Evolutionary conservation across 495 filamentous ascomycete genomes (phyloP).

Genomic region (Tuber indicum): DNA sequence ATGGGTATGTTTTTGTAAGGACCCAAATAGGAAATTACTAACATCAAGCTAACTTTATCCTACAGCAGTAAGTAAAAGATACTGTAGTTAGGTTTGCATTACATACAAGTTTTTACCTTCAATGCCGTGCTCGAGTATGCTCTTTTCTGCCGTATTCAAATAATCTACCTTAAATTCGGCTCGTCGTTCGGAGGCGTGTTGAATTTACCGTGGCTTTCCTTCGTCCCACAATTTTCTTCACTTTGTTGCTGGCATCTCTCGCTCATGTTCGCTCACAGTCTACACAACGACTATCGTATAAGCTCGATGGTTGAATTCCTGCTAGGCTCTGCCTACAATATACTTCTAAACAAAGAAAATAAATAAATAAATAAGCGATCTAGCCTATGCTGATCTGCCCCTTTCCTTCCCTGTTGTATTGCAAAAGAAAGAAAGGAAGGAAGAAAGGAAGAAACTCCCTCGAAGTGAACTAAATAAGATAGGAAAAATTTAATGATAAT

Average conservation of each 20-base stretch:
- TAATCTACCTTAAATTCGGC: no score
- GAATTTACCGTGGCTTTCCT: no score
- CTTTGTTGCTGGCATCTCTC: conserved; percentile 25
- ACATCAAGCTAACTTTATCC: no score
- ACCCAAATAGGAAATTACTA: no score
- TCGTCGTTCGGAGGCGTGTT: no score
- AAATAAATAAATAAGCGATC: neutral
- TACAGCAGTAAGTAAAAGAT: no score
- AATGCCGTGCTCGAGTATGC: no score
- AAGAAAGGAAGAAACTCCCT: neutral
- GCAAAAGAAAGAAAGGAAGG: neutral
- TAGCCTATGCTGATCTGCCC: neutral
- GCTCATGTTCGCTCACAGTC: conserved; percentile 18
- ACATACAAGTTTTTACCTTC: no score
- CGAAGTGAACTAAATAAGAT: neutral
- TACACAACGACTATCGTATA: neutral
- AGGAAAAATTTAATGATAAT: conserved; percentile 8
- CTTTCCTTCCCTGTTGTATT: neutral
- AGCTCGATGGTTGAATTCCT: neutral
- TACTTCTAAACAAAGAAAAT: neutral
- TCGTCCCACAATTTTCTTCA: no score
- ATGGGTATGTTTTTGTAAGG: no score
- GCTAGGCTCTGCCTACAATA: neutral
- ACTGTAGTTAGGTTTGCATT: no score
- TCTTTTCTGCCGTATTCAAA: no score